phyloP scores from a whole-genome alignment of 345 rosid genomes.

The Orychophragmus violaceus region DNA sequence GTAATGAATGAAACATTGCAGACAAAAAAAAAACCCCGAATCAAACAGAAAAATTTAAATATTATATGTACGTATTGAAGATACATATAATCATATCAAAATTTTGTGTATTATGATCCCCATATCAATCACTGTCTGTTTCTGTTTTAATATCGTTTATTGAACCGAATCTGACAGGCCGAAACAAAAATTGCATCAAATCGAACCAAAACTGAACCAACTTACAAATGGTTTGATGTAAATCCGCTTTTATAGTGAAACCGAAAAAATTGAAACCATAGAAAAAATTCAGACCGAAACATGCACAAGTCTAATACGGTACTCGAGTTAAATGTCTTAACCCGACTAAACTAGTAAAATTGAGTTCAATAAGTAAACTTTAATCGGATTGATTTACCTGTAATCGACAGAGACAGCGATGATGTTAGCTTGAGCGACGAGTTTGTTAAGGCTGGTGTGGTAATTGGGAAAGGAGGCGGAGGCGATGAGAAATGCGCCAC shows the following conservation, averaged over 20 bases:
- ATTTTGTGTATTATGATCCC: no score
- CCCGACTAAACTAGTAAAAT: not conserved
- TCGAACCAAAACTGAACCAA: not conserved
- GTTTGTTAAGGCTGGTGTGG: slow-evolving; percentile 55
- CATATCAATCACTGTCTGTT: no score
- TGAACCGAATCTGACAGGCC: no score
- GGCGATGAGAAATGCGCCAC: slow-evolving; percentile 69
- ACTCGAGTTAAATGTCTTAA: not conserved
- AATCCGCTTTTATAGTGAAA: not conserved
- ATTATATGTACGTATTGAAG: not conserved
- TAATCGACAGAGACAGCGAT: slow-evolving; percentile 58
- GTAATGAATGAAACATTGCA: no score
- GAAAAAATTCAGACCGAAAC: not conserved
- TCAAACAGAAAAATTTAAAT: no score
- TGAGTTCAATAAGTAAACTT: not conserved
- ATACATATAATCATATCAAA: not conserved
- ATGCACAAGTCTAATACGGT: not conserved
- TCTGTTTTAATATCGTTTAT: no score
- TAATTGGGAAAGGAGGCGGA: slow-evolving; percentile 53
- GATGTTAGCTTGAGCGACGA: slow-evolving; percentile 50
- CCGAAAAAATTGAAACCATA: not conserved
- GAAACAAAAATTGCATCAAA: not conserved
- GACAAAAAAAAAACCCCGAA: no score
- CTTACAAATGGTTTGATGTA: not conserved
- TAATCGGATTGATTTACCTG: slow-evolving; percentile 29